Conservation (phyloP, 2,329 filamentous ascomycete genomes). For the Hymenoscyphus salicellus region DNA sequence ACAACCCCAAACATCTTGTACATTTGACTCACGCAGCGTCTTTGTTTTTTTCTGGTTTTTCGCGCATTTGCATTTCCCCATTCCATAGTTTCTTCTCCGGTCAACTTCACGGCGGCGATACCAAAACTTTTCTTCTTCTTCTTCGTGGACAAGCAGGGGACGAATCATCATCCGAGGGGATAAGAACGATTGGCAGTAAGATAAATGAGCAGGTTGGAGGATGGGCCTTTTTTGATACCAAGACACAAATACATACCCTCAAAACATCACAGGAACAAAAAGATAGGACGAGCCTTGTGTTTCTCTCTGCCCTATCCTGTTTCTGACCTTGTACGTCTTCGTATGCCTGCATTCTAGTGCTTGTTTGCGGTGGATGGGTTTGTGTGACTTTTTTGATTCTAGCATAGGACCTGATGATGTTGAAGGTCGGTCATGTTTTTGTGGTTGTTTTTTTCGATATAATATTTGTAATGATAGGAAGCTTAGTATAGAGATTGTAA, state of each 20-base stretch:
- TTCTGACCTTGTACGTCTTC: background rate
- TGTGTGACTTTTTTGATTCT: too few species aligned
- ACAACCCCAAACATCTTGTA: slow-evolving; percentile 5
- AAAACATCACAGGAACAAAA: background rate
- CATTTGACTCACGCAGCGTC: slow-evolving; percentile 15
- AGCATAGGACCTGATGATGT: background rate
- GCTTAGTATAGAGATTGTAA: slow-evolving; percentile 13
- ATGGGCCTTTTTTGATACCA: background rate
- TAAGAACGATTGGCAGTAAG: background rate
- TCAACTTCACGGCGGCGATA: slow-evolving; percentile 28
- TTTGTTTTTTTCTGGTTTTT: slow-evolving; percentile 10
- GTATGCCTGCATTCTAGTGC: background rate
- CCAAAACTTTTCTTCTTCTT: slow-evolving; percentile 23
- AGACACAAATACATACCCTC: background rate
- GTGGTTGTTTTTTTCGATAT: slow-evolving; percentile 7
- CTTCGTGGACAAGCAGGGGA: background rate
- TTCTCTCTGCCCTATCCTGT: background rate
- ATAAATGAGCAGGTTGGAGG: background rate
- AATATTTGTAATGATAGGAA: slow-evolving; percentile 8
- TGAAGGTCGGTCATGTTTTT: background rate
- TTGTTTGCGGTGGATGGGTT: background rate
- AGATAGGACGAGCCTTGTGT: background rate
- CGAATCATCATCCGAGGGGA: background rate
- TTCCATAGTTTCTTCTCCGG: slow-evolving; percentile 2
- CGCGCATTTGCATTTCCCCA: slow-evolving; percentile 2